These are phyloP conservation scores for Dothideomycetes sp. DNA, from an alignment of 2,329 filamentous ascomycete species.

Conservation along the genomic window DNA sequence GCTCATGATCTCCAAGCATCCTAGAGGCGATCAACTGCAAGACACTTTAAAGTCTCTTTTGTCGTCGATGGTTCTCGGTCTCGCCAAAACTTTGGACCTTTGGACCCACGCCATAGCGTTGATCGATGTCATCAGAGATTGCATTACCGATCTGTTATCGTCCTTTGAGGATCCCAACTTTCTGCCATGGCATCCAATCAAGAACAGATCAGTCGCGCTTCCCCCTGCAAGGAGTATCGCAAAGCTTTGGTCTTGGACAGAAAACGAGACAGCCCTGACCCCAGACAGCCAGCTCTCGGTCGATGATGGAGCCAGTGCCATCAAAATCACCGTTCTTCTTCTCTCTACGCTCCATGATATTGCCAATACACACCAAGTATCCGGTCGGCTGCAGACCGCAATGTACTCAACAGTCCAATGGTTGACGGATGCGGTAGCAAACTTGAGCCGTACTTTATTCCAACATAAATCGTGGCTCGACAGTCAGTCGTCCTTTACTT, in stretches of 20 bases:
- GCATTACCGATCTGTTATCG: conserved; percentile 29
- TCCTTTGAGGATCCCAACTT: conserved; percentile 8
- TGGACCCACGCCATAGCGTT: conserved; percentile 29
- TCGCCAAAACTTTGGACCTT: conserved; percentile 27
- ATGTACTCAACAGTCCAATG: neutral
- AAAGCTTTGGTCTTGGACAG: conserved; percentile 30
- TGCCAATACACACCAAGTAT: neutral
- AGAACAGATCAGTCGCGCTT: conserved; percentile 21
- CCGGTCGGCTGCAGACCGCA: neutral
- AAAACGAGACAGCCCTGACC: conserved; percentile 33
- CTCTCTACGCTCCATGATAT: neutral
- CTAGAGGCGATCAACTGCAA: conserved; percentile 33
- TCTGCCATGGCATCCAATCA: too few species aligned
- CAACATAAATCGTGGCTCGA: conserved; percentile 7
- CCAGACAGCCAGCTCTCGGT: conserved; percentile 29
- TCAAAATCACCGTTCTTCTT: conserved; percentile 4
- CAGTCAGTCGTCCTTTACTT: neutral
- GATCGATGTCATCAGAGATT: conserved; percentile 31
- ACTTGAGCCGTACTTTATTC: neutral
- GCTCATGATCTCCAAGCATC: conserved; percentile 37
- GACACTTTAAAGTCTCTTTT: conserved; percentile 30
- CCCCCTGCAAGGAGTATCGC: conserved; percentile 32
- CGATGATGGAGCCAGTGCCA: neutral
- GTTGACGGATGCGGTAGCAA: neutral
- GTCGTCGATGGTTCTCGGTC: conserved; percentile 27